Conservation (phyloP, 371 early-diverging fungal species). For the Mortierella sp. region DNA sequence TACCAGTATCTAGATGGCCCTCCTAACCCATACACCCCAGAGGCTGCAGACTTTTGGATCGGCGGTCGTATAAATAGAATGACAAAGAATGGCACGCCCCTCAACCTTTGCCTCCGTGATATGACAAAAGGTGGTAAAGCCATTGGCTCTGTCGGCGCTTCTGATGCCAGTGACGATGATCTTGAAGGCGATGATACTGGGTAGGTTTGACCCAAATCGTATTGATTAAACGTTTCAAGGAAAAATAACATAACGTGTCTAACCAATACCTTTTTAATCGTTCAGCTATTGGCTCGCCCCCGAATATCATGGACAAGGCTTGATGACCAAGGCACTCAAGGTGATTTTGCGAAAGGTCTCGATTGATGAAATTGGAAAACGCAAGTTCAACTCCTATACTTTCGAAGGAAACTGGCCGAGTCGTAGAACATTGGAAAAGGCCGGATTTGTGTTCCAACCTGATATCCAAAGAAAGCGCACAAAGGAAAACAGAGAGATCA, state of each 20-base stretch:
- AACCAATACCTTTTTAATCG: not conserved
- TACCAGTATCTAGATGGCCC: constrained; percentile 29
- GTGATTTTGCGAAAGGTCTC: constrained; percentile 25
- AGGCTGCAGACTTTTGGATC: constrained; percentile 40
- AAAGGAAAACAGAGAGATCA: constrained; percentile 14
- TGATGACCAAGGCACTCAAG: constrained; percentile 45
- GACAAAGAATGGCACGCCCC: constrained; percentile 25
- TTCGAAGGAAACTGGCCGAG: constrained; percentile 40
- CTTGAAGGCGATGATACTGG: constrained; percentile 45
- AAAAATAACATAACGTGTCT: not conserved
- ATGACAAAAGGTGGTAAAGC: constrained; percentile 33
- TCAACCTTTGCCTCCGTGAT: constrained; percentile 24
- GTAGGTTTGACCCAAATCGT: constrained; percentile 14
- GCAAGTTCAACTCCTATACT: constrained; percentile 36
- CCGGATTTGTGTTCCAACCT: constrained; percentile 28
- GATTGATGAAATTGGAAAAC: constrained; percentile 41
- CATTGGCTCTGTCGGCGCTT: constrained; percentile 24
- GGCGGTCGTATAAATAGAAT: constrained; percentile 16
- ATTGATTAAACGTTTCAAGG: not conserved
- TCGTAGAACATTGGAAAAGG: constrained; percentile 40
- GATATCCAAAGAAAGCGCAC: not conserved
- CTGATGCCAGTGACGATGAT: constrained; percentile 25
- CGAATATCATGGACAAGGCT: constrained; percentile 43
- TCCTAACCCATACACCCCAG: constrained; percentile 34
- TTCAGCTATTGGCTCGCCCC: constrained; percentile 49